Evolutionary conservation across 1,139 yeast genomes (phyloP).

Genomic region (Arxiozyma bovina): DNA sequence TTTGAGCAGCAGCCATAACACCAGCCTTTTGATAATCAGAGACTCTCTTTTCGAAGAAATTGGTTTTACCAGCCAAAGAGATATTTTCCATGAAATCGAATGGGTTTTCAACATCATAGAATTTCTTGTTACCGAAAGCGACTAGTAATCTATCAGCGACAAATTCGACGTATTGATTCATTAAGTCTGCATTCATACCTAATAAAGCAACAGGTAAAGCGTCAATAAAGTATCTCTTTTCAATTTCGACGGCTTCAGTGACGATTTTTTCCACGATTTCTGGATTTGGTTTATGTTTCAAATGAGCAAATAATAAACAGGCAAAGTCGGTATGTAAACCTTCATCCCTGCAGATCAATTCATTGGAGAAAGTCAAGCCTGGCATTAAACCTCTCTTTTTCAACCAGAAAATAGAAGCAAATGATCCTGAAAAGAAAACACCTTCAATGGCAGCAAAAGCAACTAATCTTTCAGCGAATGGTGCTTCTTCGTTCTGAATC

Average conservation of each 20-base stretch:
- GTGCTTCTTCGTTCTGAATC: constrained; percentile 81
- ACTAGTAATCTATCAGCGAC: constrained; percentile 92
- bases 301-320: constrained; percentile 85
- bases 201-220: constrained; percentile 87
- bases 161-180: constrained; percentile 97
- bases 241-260: constrained; percentile 90
- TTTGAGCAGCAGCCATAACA: constrained; percentile 66
- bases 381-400: constrained; percentile 98
- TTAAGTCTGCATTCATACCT: constrained; percentile 88
- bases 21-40: constrained; percentile 99
- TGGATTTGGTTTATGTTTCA: constrained; percentile 77
- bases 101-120: constrained; percentile 83
- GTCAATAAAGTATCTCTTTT: constrained; percentile 90
- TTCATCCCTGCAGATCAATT: constrained; percentile 94
- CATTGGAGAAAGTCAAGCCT: constrained; percentile 93
- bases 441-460: constrained; percentile 99
- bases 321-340: constrained; percentile 98
- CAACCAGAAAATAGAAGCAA: constrained; percentile 96
- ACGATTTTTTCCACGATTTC: constrained; percentile 74
- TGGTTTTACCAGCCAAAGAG: constrained; percentile 95
- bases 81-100: constrained; percentile 99
- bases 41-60: constrained; percentile 97
- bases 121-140: constrained; percentile 83
- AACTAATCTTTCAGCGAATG: constrained; percentile 90
- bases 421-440: constrained; percentile 94